These are phyloP conservation scores for Phytophthora boehmeriae DNA, from an alignment of 352 stramenopile species.

Conservation along the genomic window DNA sequence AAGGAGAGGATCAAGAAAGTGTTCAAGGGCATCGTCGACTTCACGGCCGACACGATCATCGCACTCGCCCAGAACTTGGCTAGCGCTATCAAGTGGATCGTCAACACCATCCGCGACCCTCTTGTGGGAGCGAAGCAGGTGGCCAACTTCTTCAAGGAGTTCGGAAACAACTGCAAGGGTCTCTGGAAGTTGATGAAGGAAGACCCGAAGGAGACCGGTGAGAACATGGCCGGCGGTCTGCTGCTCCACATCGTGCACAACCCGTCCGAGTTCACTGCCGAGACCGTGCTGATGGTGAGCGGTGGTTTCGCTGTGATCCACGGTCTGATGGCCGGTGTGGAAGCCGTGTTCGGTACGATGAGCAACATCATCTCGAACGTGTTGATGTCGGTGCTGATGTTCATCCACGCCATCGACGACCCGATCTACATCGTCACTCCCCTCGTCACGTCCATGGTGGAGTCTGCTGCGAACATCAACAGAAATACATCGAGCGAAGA, in stretches of 20 bases:
- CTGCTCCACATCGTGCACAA: slow-evolving; percentile 5
- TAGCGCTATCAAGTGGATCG: neutral
- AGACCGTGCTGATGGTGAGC: slow-evolving; percentile 1
- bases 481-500: neutral
- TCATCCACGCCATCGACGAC: slow-evolving; percentile 2
- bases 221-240: slow-evolving; percentile 1
- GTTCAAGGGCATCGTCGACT: neutral
- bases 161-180: slow-evolving; percentile 1
- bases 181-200: slow-evolving; percentile 1
- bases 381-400: slow-evolving; percentile 1
- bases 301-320: neutral
- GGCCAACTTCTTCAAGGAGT: slow-evolving; percentile 3
- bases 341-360: slow-evolving; percentile 2
- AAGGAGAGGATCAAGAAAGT: neutral
- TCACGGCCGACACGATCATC: neutral
- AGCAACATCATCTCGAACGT: slow-evolving; percentile 2
- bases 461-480: neutral
- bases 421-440: slow-evolving; percentile 5
- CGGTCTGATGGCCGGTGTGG: neutral
- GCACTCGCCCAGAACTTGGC: neutral
- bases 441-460: slow-evolving; percentile 1
- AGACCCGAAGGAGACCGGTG: neutral
- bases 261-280: slow-evolving; percentile 3
- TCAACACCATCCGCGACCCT: slow-evolving; percentile 4
- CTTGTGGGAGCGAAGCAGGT: slow-evolving; percentile 1